These are phyloP conservation scores for Agaricus subrufescens DNA, from an alignment of 768 basidiomycete species.

Conservation along the genomic window DNA sequence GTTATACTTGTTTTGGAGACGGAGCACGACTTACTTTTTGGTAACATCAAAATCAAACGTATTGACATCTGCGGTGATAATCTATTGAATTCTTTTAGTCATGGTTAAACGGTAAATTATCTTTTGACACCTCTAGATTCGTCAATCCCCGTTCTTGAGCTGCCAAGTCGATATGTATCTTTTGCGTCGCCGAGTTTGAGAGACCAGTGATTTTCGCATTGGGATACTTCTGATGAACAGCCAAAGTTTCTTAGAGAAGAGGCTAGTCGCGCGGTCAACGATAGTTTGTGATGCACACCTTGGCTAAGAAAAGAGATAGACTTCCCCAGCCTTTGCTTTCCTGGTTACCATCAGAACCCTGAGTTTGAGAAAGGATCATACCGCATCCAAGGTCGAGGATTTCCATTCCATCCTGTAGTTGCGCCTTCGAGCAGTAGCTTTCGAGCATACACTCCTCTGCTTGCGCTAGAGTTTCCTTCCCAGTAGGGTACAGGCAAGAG, in stretches of 20 bases:
- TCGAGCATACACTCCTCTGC: constrained; percentile 65
- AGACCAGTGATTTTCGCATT: constrained; percentile 56
- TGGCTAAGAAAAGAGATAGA: constrained; percentile 58
- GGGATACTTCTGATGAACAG: constrained; percentile 53
- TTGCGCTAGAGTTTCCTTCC: constrained; percentile 53
- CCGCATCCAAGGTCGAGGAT: constrained; percentile 70
- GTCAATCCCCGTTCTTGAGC: constrained; percentile 44
- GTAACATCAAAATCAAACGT: constrained; percentile 49
- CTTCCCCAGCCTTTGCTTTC: constrained; percentile 58
- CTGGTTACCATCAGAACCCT: not conserved
- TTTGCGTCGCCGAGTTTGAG: constrained; percentile 68
- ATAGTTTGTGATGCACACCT: constrained; percentile 28
- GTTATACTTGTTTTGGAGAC: not conserved
- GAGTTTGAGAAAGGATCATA: constrained; percentile 16
- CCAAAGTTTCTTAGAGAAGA: not conserved
- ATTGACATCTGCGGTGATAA: constrained; percentile 70
- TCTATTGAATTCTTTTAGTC: constrained; percentile 22
- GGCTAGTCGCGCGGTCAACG: not conserved
- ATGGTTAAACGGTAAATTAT: not conserved
- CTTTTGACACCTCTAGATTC: constrained; percentile 42
- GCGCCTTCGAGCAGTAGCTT: constrained; percentile 62
- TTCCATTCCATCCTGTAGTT: constrained; percentile 54
- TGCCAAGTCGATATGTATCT: constrained; percentile 50
- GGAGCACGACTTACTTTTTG: constrained; percentile 30
- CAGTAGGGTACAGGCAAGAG: constrained; percentile 59